Conservation (phyloP, 768 basidiomycete species). For the Lactarius psammicola region DNA sequence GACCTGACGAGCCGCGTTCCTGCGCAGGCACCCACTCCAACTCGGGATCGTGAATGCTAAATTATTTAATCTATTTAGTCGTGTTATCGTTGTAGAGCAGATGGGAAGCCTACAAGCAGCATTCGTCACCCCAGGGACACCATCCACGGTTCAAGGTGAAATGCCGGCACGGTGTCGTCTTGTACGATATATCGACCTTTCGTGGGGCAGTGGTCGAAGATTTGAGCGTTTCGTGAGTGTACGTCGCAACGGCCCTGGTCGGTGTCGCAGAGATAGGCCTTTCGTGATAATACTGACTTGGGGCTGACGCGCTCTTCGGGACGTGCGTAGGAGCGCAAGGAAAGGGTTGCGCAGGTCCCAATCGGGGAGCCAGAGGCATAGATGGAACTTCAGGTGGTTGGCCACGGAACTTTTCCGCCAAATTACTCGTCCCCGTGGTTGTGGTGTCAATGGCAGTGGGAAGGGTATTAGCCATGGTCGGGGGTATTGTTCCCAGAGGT, state of each 20-base stretch:
- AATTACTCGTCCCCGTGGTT: background rate
- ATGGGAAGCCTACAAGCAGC: constrained; percentile 14
- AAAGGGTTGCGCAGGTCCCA: background rate
- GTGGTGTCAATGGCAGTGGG: background rate
- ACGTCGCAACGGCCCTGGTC: background rate
- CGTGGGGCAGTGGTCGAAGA: constrained; percentile 2
- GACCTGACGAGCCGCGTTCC: constrained; percentile 15
- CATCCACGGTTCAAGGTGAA: constrained; percentile 17
- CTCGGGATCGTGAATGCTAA: constrained; percentile 20
- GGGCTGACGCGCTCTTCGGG: background rate
- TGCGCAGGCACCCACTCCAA: constrained; percentile 6
- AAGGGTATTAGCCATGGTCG: background rate
- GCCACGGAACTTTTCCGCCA: background rate
- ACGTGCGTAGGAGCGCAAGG: background rate
- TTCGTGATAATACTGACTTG: background rate
- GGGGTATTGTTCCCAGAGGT: background rate
- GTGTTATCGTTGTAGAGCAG: too few species aligned
- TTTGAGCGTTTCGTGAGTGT: background rate
- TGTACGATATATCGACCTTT: constrained; percentile 14
- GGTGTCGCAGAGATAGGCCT: background rate
- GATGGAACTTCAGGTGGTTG: background rate
- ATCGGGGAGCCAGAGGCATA: background rate
- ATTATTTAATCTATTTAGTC: background rate
- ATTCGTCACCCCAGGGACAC: constrained; percentile 22
- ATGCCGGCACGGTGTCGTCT: constrained; percentile 19